A percentile compares a stretch with the other conserved stretches of the same genome.
Evolutionary conservation across 1,284 basidiomycete species (phyloP).

Genomic region (Sphaerobolus stellatus): DNA sequence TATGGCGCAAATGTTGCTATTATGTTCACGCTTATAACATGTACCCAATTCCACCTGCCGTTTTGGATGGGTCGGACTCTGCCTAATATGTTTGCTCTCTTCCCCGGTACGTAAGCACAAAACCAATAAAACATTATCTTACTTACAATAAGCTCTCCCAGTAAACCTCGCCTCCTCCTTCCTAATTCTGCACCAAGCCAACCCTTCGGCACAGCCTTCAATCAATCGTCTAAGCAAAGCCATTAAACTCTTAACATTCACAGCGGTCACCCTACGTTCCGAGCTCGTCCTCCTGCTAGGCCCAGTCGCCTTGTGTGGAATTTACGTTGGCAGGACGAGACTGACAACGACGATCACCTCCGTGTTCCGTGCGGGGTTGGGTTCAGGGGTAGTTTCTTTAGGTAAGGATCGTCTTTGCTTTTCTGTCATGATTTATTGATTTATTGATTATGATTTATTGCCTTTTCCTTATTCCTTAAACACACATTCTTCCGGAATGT

Average conservation of each 20-base stretch:
- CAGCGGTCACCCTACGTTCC: slow-evolving; percentile 75
- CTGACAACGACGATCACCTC: slow-evolving; percentile 44
- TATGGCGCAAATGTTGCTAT: slow-evolving; percentile 61
- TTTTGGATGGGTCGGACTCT: slow-evolving; percentile 94
- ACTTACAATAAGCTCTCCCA: slow-evolving; percentile 25
- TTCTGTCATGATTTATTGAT: background rate
- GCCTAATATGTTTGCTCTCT: slow-evolving; percentile 91
- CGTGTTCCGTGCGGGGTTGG: slow-evolving; percentile 53
- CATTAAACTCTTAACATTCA: slow-evolving; percentile 59
- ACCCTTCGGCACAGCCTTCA: slow-evolving; percentile 42
- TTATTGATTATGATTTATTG: no score
- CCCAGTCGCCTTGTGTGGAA: slow-evolving; percentile 59
- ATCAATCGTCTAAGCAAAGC: slow-evolving; percentile 36
- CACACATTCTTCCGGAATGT: no score
- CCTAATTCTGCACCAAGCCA: slow-evolving; percentile 50
- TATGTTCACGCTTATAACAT: slow-evolving; percentile 68
- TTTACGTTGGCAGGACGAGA: slow-evolving; percentile 46
- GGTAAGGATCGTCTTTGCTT: slow-evolving; percentile 42
- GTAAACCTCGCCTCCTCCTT: slow-evolving; percentile 65
- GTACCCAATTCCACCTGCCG: slow-evolving; percentile 86
- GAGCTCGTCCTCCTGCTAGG: slow-evolving; percentile 74
- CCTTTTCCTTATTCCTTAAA: no score
- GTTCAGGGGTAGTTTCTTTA: slow-evolving; percentile 54
- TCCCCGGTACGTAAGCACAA: slow-evolving; percentile 56
- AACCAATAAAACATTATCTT: background rate